Percentiles rank a stretch among this genome's conserved stretches.
These are phyloP conservation scores for Oryza nivara DNA, from an alignment of 176 grass and related monocot genomes.

Conservation along the genomic window DNA sequence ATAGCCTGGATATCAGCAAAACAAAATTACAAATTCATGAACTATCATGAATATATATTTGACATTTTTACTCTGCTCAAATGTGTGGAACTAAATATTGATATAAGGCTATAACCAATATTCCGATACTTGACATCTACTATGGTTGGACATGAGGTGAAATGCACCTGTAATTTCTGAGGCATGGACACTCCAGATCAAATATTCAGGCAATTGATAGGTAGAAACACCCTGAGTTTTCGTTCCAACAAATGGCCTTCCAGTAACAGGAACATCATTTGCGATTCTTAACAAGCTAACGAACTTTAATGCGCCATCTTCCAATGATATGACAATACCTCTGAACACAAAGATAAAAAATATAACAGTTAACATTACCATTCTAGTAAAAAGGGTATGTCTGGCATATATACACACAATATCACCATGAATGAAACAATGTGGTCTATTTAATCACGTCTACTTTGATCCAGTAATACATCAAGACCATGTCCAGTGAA, in stretches of 20 bases:
- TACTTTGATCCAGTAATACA: slow-evolving; percentile 7
- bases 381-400: not conserved
- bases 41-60: slow-evolving; percentile 1
- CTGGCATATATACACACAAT: slow-evolving; percentile 20
- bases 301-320: slow-evolving; percentile 85
- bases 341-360: slow-evolving; percentile 52
- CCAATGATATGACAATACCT: slow-evolving; percentile 79
- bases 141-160: slow-evolving; percentile 22
- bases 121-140: not conserved
- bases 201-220: slow-evolving; percentile 73
- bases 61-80: not conserved
- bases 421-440: not conserved
- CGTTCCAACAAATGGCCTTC: slow-evolving; percentile 62
- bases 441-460: not conserved
- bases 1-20: slow-evolving; percentile 55
- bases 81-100: slow-evolving; percentile 10
- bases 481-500: not conserved
- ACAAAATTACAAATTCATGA: slow-evolving; percentile 16
- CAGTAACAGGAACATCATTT: slow-evolving; percentile 79
- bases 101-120: not conserved
- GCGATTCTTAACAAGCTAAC: slow-evolving; percentile 77
- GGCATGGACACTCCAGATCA: slow-evolving; percentile 85
- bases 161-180: slow-evolving; percentile 76
- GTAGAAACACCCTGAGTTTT: slow-evolving; percentile 74
- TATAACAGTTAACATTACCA: slow-evolving; percentile 30